Conservation (phyloP, 2,329 filamentous ascomycete genomes). For the Fusarium burgessii region DNA sequence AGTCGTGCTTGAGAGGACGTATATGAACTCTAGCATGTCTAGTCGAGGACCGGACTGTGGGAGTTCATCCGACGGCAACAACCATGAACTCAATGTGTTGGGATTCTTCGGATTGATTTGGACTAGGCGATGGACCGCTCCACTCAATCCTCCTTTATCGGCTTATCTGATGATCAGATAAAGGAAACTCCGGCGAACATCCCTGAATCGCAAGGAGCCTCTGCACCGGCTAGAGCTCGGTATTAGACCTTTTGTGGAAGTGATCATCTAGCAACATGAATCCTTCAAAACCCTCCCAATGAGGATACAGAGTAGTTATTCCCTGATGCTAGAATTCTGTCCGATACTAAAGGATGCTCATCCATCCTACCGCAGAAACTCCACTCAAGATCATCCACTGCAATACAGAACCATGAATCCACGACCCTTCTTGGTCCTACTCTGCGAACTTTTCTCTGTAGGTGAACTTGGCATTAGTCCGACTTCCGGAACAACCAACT, state of each 20-base stretch:
- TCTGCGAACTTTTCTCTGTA: neutral
- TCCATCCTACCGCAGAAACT: conserved; percentile 16
- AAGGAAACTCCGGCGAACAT: conserved; percentile 11
- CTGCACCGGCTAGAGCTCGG: conserved; percentile 5
- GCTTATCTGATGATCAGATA: conserved; percentile 42
- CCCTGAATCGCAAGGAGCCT: conserved; percentile 13
- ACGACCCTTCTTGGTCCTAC: neutral
- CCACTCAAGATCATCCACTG: conserved; percentile 14
- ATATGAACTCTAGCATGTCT: neutral
- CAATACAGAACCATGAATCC: conserved; percentile 1
- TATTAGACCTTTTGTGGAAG: conserved; percentile 2
- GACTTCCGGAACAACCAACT: conserved; percentile 23
- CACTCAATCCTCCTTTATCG: conserved; percentile 7
- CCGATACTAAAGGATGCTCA: conserved; percentile 13
- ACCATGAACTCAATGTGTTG: neutral
- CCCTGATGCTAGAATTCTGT: neutral
- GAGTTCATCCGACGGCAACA: neutral
- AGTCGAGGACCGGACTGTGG: neutral
- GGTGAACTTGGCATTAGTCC: conserved; percentile 30
- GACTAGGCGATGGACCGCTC: neutral
- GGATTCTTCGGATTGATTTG: neutral
- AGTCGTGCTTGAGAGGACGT: neutral
- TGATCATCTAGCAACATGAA: conserved; percentile 10
- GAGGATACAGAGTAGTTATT: neutral
- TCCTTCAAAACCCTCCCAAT: conserved; percentile 7